phyloP scores from a whole-genome alignment of 495 filamentous ascomycete species.

The Xylaria bambusicola region DNA sequence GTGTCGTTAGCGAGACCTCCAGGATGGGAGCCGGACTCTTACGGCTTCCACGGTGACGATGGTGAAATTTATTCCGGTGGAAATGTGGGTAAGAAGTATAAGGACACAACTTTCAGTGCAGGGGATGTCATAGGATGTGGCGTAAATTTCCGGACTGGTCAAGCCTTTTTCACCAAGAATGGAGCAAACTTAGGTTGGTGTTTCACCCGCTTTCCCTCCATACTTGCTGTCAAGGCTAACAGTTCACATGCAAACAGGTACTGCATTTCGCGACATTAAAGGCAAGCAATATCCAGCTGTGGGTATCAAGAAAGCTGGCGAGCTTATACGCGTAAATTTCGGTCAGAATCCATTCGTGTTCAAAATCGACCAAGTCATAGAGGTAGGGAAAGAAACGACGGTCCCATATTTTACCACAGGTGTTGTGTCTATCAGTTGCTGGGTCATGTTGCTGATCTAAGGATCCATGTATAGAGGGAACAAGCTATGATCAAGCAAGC shows the following conservation, averaged over 20 bases:
- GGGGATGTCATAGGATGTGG: slow-evolving; percentile 92
- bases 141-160: slow-evolving; percentile 86
- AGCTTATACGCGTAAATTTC: slow-evolving; percentile 87
- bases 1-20: slow-evolving; percentile 80
- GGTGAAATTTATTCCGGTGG: slow-evolving; percentile 80
- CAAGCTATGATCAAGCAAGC: slow-evolving; percentile 53
- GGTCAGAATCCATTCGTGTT: slow-evolving; percentile 87
- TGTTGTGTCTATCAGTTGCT: background rate
- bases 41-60: slow-evolving; percentile 97
- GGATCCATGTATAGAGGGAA: slow-evolving; percentile 52
- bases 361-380: slow-evolving; percentile 87
- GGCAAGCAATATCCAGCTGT: slow-evolving; percentile 79
- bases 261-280: slow-evolving; percentile 78
- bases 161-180: slow-evolving; percentile 95
- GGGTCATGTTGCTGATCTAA: background rate
- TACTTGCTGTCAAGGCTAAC: slow-evolving; percentile 8
- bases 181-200: slow-evolving; percentile 71
- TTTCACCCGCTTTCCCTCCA: background rate
- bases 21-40: slow-evolving; percentile 94
- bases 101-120: slow-evolving; percentile 63
- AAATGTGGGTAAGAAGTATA: slow-evolving; percentile 71
- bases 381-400: slow-evolving; percentile 52
- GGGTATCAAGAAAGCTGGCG: slow-evolving; percentile 88
- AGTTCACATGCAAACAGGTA: slow-evolving; percentile 50
- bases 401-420: no score